These are phyloP conservation scores for Oidiodendron maius DNA, from an alignment of 495 filamentous ascomycete species.

Conservation along the genomic window DNA sequence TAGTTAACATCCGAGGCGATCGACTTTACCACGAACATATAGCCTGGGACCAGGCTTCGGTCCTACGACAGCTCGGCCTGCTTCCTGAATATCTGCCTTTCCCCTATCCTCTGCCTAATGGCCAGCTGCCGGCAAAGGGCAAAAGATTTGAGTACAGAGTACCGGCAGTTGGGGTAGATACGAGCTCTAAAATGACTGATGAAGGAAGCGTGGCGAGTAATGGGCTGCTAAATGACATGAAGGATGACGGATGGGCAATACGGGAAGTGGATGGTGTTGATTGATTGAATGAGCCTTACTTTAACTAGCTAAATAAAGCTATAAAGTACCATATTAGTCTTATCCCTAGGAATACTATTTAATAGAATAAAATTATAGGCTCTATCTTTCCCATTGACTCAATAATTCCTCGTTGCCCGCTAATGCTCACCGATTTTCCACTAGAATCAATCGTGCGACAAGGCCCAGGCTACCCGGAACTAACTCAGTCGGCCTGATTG, in stretches of 20 bases:
- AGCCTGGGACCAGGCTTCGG: conserved; percentile 82
- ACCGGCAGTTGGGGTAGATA: conserved; percentile 64
- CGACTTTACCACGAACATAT: conserved; percentile 77
- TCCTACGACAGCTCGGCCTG: conserved; percentile 71
- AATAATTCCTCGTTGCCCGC: too few relatives aligned
- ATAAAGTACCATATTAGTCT: too few relatives aligned
- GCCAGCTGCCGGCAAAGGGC: conserved; percentile 27
- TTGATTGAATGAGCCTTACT: too few relatives aligned
- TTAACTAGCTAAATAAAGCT: too few relatives aligned
- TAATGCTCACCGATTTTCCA: too few relatives aligned
- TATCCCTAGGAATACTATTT: too few relatives aligned
- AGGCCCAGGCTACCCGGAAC: too few relatives aligned
- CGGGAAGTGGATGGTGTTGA: conserved; percentile 18
- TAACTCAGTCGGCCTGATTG: too few relatives aligned
- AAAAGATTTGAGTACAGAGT: conserved; percentile 54
- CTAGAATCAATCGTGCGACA: too few relatives aligned
- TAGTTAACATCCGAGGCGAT: conserved; percentile 69
- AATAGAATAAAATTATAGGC: too few relatives aligned
- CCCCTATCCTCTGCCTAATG: conserved; percentile 44
- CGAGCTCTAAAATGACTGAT: conserved; percentile 60
- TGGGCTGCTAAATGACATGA: conserved; percentile 54
- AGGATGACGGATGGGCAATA: too few relatives aligned
- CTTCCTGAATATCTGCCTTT: conserved; percentile 55
- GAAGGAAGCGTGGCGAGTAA: conserved; percentile 57
- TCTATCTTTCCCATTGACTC: too few relatives aligned